A percentile compares a stretch with the other conserved stretches of the same genome.
Conservation (phyloP, 2,329 filamentous ascomycete species). For the Diplodia sapinea region DNA sequence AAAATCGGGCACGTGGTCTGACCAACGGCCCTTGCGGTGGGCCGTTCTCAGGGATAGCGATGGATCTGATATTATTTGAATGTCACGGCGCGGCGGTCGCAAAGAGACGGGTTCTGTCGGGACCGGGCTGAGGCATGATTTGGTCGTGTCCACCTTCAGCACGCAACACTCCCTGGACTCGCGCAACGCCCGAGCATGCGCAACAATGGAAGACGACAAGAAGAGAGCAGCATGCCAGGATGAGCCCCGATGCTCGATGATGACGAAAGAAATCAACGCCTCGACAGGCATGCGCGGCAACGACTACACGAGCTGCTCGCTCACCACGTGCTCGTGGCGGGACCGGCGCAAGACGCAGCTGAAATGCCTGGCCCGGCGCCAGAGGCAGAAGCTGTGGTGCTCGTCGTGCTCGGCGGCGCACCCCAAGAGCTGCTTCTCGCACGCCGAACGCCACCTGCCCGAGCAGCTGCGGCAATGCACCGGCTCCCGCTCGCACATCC, state of each 20-base stretch:
- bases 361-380: too few relatives aligned
- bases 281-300: background rate
- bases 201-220: background rate
- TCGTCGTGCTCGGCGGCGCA: background rate
- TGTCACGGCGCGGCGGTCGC: background rate
- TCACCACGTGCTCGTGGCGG: background rate
- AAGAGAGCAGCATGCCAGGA: too few relatives aligned
- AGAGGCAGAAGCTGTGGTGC: background rate
- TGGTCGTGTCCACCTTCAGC: background rate
- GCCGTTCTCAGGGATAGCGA: background rate
- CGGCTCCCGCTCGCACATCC: background rate
- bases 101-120: background rate
- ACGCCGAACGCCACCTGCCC: background rate
- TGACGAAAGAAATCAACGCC: too few relatives aligned
- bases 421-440: background rate
- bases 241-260: too few relatives aligned
- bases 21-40: background rate
- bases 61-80: background rate
- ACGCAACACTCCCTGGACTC: background rate
- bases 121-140: background rate
- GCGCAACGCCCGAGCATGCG: background rate
- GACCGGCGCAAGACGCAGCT: background rate
- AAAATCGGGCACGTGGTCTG: slow-evolving; percentile 1
- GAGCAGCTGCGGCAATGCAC: background rate
- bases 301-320: background rate